Conservation (phyloP, 306 rosid species). For the Cicer cuneatum region DNA sequence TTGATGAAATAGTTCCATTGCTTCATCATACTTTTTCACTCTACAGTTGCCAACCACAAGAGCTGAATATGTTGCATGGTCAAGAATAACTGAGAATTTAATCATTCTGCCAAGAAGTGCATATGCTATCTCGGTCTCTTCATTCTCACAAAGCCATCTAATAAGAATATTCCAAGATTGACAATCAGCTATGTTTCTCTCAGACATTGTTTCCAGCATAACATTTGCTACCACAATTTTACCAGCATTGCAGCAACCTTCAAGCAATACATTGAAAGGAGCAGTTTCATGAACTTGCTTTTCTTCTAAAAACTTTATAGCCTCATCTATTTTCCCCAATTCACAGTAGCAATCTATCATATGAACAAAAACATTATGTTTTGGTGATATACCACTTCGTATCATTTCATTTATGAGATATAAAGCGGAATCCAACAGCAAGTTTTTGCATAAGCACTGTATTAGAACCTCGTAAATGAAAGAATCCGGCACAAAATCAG, state of each 20-base stretch:
- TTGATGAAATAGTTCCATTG: conserved; percentile 58
- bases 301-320: conserved; percentile 67
- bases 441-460: conserved; percentile 66
- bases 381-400: conserved; percentile 49
- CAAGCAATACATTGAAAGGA: conserved; percentile 75
- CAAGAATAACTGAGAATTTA: conserved; percentile 55
- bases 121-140: conserved; percentile 57
- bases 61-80: conserved; percentile 68
- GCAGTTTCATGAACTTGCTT: conserved; percentile 59
- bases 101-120: conserved; percentile 79
- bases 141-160: conserved; percentile 69
- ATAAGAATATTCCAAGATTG: conserved; percentile 77
- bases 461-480: conserved; percentile 58
- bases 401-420: conserved; percentile 62
- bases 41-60: conserved; percentile 76
- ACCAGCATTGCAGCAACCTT: conserved; percentile 72
- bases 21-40: conserved; percentile 58
- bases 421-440: conserved; percentile 57
- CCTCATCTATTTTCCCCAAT: conserved; percentile 72
- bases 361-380: conserved; percentile 48
- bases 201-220: conserved; percentile 63
- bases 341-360: conserved; percentile 60
- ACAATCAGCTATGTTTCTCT: conserved; percentile 60
- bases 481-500: conserved; percentile 56
- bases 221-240: conserved; percentile 54